phyloP scores from a whole-genome alignment of 2,329 filamentous ascomycete species.

The Colletotrichum acutatum region DNA sequence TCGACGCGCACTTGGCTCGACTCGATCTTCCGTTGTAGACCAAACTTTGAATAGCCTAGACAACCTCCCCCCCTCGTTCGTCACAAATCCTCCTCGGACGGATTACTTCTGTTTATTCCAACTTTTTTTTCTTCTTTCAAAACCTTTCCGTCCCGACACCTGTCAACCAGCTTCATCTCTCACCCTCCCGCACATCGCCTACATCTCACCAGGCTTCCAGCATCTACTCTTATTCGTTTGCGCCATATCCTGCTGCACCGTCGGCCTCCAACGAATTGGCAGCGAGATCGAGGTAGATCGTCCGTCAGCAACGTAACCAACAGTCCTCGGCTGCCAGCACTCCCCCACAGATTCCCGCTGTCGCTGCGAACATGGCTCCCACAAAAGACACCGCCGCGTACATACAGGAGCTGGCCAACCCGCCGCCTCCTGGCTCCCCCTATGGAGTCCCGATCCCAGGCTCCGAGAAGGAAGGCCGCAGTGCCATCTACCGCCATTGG shows the following conservation, averaged over 20 bases:
- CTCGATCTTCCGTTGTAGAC: not conserved
- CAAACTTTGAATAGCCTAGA: conserved; percentile 11
- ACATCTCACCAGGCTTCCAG: conserved; percentile 1
- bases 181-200: not conserved
- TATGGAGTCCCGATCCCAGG: conserved; percentile 84
- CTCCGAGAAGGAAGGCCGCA: conserved; percentile 77
- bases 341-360: not conserved
- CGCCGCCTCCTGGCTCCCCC: conserved; percentile 78
- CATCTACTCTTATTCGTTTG: not conserved
- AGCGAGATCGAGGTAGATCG: conserved; percentile 5
- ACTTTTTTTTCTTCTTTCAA: conserved; percentile 1
- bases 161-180: not conserved
- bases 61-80: conserved; percentile 12
- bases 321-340: not conserved
- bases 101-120: conserved; percentile 11
- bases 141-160: not conserved
- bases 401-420: conserved; percentile 64
- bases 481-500: conserved; percentile 85
- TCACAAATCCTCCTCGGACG: conserved; percentile 1
- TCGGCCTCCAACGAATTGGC: conserved; percentile 9
- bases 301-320: conserved; percentile 16
- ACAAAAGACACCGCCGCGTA: conserved; percentile 49
- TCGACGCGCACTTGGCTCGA: not conserved
- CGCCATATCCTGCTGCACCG: not conserved
- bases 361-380: conserved; percentile 43